A percentile compares a stretch with the other conserved stretches of the same genome.
phyloP scores from a whole-genome alignment of 805 yeast genomes.

The Candida pseudofarinosa region DNA sequence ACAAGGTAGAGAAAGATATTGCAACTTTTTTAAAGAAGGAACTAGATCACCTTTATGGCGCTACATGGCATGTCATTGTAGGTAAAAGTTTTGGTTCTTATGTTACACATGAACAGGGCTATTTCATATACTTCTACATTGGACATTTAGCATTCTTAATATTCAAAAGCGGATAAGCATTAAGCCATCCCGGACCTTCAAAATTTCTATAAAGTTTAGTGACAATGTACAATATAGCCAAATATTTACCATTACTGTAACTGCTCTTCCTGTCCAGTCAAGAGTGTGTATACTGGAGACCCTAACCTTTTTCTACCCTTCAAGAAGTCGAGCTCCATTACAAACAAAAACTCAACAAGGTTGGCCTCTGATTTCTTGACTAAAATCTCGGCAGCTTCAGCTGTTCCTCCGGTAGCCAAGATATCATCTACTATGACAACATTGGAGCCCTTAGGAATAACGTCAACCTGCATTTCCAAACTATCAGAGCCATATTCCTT shows the following conservation, averaged over 20 bases:
- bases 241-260: conserved; percentile 6
- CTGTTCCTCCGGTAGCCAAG: conserved; percentile 98
- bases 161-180: conserved; percentile 57
- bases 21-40: conserved; percentile 65
- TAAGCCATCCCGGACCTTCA: neutral
- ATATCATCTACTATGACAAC: conserved; percentile 93
- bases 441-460: conserved; percentile 74
- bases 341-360: conserved; percentile 76
- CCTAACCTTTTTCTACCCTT: conserved; percentile 86
- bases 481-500: conserved; percentile 93
- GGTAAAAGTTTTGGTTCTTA: conserved; percentile 78
- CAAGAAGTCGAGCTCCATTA: conserved; percentile 92
- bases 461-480: conserved; percentile 82
- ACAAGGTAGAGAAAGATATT: conserved; percentile 53
- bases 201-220: neutral
- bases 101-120: conserved; percentile 75
- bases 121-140: conserved; percentile 66
- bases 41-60: conserved; percentile 60
- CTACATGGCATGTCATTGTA: conserved; percentile 79
- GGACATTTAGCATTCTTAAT: conserved; percentile 65
- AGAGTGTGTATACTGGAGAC: conserved; percentile 85
- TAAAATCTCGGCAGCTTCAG: conserved; percentile 87
- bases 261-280: conserved; percentile 73
- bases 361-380: conserved; percentile 63
- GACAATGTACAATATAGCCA: neutral